Evolutionary conservation across 345 rosid genomes (phyloP).

Genomic region (Arabidopsis suecica): DNA sequence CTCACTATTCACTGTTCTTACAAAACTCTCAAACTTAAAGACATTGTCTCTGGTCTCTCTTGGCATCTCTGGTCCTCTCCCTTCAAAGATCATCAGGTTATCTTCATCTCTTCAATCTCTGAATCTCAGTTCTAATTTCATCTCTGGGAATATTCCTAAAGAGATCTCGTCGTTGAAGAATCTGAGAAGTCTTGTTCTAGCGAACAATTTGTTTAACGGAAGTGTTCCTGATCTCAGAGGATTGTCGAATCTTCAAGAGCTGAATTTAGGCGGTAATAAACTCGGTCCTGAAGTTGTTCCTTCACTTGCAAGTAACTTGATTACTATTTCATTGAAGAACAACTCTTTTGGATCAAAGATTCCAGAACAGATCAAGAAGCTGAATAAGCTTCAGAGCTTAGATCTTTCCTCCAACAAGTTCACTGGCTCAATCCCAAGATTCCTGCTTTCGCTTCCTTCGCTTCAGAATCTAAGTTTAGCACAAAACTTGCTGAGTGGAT

Average conservation of each 20-base stretch:
- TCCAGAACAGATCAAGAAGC: constrained; percentile 54
- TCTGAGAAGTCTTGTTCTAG: constrained; percentile 64
- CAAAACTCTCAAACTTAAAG: constrained; percentile 71
- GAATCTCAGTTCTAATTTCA: constrained; percentile 76
- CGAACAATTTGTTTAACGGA: constrained; percentile 68
- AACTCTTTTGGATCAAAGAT: constrained; percentile 76
- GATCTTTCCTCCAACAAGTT: constrained; percentile 69
- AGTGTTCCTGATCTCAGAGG: constrained; percentile 71
- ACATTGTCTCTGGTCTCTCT: constrained; percentile 71
- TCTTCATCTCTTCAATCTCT: constrained; percentile 60
- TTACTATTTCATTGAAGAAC: constrained; percentile 54
- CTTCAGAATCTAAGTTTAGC: constrained; percentile 64
- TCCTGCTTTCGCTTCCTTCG: constrained; percentile 61
- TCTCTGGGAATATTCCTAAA: constrained; percentile 66
- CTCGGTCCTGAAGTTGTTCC: constrained; percentile 73
- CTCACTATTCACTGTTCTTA: constrained; percentile 69
- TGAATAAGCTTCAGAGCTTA: constrained; percentile 56
- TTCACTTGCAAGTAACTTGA: constrained; percentile 56
- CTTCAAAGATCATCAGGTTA: constrained; percentile 66
- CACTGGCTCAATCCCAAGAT: constrained; percentile 62
- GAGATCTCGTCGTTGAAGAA: constrained; percentile 56
- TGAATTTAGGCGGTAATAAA: constrained; percentile 62
- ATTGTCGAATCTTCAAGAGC: constrained; percentile 55
- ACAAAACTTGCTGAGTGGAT: constrained; percentile 64
- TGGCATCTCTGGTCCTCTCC: constrained; percentile 85